phyloP scores from a whole-genome alignment of 805 yeast species.

The Middelhovenomyces tepae region DNA sequence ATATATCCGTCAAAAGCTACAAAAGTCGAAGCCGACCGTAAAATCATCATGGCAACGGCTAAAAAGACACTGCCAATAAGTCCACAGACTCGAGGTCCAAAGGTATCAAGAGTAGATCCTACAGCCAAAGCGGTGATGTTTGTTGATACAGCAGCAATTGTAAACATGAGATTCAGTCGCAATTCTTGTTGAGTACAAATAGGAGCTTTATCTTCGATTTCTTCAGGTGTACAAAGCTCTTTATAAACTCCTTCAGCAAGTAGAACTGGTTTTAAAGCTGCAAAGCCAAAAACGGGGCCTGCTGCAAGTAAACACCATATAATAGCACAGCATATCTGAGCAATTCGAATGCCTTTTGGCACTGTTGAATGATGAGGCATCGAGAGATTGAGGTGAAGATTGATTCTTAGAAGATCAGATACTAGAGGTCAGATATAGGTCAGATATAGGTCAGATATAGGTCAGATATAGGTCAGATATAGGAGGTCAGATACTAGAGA shows the following conservation, averaged over 20 bases:
- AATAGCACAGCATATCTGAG: conserved; percentile 65
- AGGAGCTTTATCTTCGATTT: conserved; percentile 15
- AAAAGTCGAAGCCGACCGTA: conserved; percentile 34
- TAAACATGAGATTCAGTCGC: conserved; percentile 72
- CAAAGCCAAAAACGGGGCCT: conserved; percentile 92
- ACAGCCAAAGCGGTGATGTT: conserved; percentile 77
- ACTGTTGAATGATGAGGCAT: conserved; percentile 1
- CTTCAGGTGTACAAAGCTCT: conserved; percentile 42
- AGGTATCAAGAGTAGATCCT: conserved; percentile 66
- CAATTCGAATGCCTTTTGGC: conserved; percentile 7
- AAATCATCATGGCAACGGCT: conserved; percentile 42
- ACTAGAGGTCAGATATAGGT: no score
- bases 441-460: no score
- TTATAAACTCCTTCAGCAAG: conserved; percentile 69
- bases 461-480: neutral
- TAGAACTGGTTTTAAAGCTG: conserved; percentile 82
- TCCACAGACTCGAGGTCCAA: conserved; percentile 77
- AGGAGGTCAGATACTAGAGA: neutral
- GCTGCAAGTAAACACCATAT: conserved; percentile 86
- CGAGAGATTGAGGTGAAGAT: neutral
- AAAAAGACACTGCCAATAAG: conserved; percentile 59
- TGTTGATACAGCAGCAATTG: conserved; percentile 79
- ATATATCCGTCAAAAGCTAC: conserved; percentile 53
- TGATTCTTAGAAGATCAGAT: no score
- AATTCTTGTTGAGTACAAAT: conserved; percentile 72